Base-by-base conservation (phyloP, 768 basidiomycete species). In the Lactarius pseudohatsudake region DNA sequence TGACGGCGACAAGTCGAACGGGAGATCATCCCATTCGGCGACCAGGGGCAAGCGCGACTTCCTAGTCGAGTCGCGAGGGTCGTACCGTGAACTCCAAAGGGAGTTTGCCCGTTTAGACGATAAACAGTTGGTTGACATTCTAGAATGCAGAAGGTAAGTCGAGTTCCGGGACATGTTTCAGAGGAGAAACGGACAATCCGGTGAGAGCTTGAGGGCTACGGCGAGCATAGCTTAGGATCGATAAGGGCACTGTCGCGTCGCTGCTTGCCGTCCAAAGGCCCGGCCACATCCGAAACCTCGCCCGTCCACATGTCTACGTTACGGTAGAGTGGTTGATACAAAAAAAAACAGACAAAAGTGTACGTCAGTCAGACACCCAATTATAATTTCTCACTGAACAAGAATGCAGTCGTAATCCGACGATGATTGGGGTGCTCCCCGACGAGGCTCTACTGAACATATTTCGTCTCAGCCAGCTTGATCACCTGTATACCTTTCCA, bases 11-110 rank as follows among this genome's bases (percentile, higher is more conserved):
- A 66, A 71, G 22, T 68, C 68, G 55, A 30, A 62, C 68, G 53
- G 68, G 64, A 65, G 34, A 60, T 59, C 26, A 74, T 90, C 53
- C 79, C 76, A 16, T 90, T 89, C 63, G 89, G 90, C 9, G 86
- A 89, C 65, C 73, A 77, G 72, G 53, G 87, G 81, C n/a, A 55
- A 15, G 76, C 72, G 13, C 79, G 75, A 53, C 74, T 91, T 57
- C 72, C 84, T 65, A 83, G 81, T 89, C 55, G 75, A 80, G 56
- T 18, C 16, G n/a, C 16, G 45, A 18, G 8, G n/a, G 13, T 18
- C 8, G 18, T 47, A 34, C 9, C 16, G 45, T 47, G 45, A 47
- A 10, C 16, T 18, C 45, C 9, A n/a, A 8, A 47, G 16, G n/a
- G 20, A 22, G 47, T 50, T 56, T 26, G 2, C 28, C 38, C 2